Percentiles rank a stretch among this genome's conserved stretches.
These are phyloP conservation scores for Mrakia hoshinonis DNA, from an alignment of 768 basidiomycete species.

Conservation along the genomic window DNA sequence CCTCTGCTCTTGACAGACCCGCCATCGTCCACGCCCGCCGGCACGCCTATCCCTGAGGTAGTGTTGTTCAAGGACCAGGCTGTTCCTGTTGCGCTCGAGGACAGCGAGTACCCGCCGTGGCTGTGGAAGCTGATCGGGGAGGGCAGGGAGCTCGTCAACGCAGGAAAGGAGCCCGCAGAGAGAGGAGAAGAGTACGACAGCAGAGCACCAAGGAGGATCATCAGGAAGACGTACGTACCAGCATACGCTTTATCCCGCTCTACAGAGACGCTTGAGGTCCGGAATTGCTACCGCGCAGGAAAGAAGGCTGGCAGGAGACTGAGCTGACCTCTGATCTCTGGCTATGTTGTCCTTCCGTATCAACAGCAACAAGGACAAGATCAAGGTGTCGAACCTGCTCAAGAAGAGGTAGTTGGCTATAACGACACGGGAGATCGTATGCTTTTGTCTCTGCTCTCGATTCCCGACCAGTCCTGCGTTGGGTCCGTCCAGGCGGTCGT, in stretches of 20 bases:
- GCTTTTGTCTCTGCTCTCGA: background rate
- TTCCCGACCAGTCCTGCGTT: background rate
- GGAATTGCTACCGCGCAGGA: too few species aligned
- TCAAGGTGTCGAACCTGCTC: slow-evolving; percentile 17
- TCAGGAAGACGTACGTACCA: slow-evolving; percentile 9
- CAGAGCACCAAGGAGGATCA: background rate
- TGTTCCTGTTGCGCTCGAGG: slow-evolving; percentile 22
- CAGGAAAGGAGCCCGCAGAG: background rate
- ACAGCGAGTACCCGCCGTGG: slow-evolving; percentile 26
- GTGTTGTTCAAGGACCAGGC: slow-evolving; percentile 18
- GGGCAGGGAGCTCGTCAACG: background rate
- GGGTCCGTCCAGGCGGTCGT: too few species aligned
- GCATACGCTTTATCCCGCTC: background rate
- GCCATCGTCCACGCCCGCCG: slow-evolving; percentile 13
- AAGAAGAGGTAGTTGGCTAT: slow-evolving; percentile 15
- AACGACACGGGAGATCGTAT: background rate
- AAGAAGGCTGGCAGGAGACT: too few species aligned
- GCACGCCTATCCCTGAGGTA: slow-evolving; percentile 29
- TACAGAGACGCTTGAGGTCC: background rate
- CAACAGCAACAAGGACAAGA: slow-evolving; percentile 17
- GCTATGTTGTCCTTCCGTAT: background rate
- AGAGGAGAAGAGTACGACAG: slow-evolving; percentile 11
- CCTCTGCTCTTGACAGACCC: background rate
- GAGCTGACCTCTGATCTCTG: background rate
- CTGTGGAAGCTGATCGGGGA: slow-evolving; percentile 27